Evolutionary conservation across 768 basidiomycete species (phyloP), one percentile per base, ranked within the genome.

Genomic region (Coprinopsis sp.): DNA sequence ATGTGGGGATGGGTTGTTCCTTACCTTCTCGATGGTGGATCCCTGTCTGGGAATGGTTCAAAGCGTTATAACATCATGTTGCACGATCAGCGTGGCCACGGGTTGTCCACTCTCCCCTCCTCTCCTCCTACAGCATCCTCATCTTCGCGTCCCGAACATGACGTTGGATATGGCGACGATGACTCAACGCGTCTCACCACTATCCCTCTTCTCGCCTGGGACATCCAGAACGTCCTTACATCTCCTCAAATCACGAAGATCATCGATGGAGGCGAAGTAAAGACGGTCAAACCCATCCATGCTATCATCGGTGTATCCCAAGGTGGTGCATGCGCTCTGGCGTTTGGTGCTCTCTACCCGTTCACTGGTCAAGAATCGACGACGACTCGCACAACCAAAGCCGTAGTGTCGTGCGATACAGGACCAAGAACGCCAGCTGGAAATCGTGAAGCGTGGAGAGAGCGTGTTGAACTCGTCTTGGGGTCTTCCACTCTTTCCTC

Each of bases 61-160:
- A 50, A 22, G 21, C 51, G 53, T n/a, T 74, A 66, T 59, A 79
- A 79, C 56, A 56, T 79, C 16, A 59, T 79, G 10, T 52, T 77
- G 2, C 72, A 77, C 47, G 74, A 72, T 11, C 77, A 78, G 52
- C 68, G 77, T 13, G 78, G 78, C 5, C 77, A 79, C 46, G 76
- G 76, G 0, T 51, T 54, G 22, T 76, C 76, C n/a, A 64, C 67
- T 1, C 51, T 70, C 31, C 61, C 72, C 24, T 12, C 31, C 47
- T 12, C 41, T 14, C 23, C 34, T 28, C 16, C 24, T 42, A n/a
- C n/a, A 8, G 30, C 30, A 31, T 8, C 30, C 30, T 31, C 30
- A 8, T n/a, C n/a, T 8, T 31, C n/a, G 10, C 10, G 30, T 31
- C 30, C 30, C 27, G 27, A 11, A 30, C 40, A 39, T 18, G 22